Conservation (phyloP, 2,329 filamentous ascomycete species). For the Exophiala spinifera region DNA sequence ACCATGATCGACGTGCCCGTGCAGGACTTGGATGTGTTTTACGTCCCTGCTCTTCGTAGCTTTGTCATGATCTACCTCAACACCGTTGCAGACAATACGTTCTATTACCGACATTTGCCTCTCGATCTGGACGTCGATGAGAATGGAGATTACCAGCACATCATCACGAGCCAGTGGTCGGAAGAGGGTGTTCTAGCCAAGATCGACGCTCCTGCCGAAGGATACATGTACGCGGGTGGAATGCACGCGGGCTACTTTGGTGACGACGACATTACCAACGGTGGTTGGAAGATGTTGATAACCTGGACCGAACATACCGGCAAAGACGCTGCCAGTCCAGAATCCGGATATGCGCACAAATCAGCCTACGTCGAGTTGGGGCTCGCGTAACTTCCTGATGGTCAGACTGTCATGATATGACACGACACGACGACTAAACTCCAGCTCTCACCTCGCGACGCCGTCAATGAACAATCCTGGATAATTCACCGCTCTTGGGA, state of each 20-base stretch:
- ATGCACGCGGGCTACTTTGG: slow-evolving; percentile 34
- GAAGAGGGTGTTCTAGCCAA: slow-evolving; percentile 31
- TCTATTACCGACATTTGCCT: slow-evolving; percentile 35
- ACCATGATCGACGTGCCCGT: slow-evolving; percentile 30
- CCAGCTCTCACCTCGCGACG: too few species aligned
- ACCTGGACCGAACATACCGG: slow-evolving; percentile 35
- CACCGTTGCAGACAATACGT: slow-evolving; percentile 33
- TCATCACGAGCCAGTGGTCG: slow-evolving; percentile 32
- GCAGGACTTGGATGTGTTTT: slow-evolving; percentile 34
- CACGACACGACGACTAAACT: too few species aligned
- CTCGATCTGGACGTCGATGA: slow-evolving; percentile 27
- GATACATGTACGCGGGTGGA: slow-evolving; percentile 34
- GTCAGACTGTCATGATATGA: too few species aligned
- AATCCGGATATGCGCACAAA: slow-evolving; percentile 30
- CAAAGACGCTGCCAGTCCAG: slow-evolving; percentile 25
- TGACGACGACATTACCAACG: slow-evolving; percentile 33
- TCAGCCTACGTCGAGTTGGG: slow-evolving; percentile 18
- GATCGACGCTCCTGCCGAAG: slow-evolving; percentile 24
- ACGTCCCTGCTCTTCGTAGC: slow-evolving; percentile 33
- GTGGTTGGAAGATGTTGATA: slow-evolving; percentile 33
- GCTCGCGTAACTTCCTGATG: not conserved
- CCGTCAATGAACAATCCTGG: not conserved
- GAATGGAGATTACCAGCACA: slow-evolving; percentile 28
- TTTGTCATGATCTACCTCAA: slow-evolving; percentile 35
- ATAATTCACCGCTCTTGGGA: too few species aligned